Conservation (phyloP, 352 stramenopile species). For the Globisporangium camurandrum region DNA sequence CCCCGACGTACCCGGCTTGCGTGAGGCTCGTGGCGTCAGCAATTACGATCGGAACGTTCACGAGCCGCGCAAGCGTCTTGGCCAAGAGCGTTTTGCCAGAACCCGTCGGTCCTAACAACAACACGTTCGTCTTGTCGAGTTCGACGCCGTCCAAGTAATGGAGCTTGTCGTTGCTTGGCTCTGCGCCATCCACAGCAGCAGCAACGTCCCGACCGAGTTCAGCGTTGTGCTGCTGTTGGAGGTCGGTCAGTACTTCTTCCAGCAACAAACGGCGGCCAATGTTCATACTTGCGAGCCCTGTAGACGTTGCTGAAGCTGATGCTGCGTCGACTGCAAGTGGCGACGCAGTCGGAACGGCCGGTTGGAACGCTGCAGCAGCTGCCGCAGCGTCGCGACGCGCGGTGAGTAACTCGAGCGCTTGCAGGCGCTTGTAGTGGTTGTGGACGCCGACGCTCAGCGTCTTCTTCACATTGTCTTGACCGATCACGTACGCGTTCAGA, state of each 20-base stretch:
- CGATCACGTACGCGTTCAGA: slow-evolving; percentile 96
- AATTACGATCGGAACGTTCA: slow-evolving; percentile 97
- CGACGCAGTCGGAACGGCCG: slow-evolving; percentile 21
- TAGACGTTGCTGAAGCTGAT: slow-evolving; percentile 2
- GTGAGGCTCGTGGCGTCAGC: slow-evolving; percentile 96
- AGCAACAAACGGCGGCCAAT: slow-evolving; percentile 49
- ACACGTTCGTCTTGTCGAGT: slow-evolving; percentile 98
- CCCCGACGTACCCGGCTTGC: slow-evolving; percentile 97
- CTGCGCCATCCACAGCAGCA: neutral
- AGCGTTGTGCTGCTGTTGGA: slow-evolving; percentile 23
- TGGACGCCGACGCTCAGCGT: slow-evolving; percentile 94
- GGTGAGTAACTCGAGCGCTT: slow-evolving; percentile 49
- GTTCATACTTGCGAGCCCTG: slow-evolving; percentile 19
- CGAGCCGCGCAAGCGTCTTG: slow-evolving; percentile 93
- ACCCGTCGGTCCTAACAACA: slow-evolving; percentile 93
- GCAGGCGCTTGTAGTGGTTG: slow-evolving; percentile 98
- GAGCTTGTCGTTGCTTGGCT: slow-evolving; percentile 54
- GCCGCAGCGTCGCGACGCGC: slow-evolving; percentile 30
- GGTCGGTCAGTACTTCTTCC: slow-evolving; percentile 53
- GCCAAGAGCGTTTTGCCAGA: slow-evolving; percentile 96
- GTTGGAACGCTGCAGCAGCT: slow-evolving; percentile 9
- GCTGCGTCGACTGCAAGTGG: slow-evolving; percentile 27
- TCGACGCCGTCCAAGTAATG: slow-evolving; percentile 85
- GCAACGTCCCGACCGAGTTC: slow-evolving; percentile 5
- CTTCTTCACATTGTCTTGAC: slow-evolving; percentile 96